Percentiles rank a stretch among this genome's conserved stretches.
Evolutionary conservation across 495 filamentous ascomycete species (phyloP).

Genomic region (Lasiosphaeria miniovina): DNA sequence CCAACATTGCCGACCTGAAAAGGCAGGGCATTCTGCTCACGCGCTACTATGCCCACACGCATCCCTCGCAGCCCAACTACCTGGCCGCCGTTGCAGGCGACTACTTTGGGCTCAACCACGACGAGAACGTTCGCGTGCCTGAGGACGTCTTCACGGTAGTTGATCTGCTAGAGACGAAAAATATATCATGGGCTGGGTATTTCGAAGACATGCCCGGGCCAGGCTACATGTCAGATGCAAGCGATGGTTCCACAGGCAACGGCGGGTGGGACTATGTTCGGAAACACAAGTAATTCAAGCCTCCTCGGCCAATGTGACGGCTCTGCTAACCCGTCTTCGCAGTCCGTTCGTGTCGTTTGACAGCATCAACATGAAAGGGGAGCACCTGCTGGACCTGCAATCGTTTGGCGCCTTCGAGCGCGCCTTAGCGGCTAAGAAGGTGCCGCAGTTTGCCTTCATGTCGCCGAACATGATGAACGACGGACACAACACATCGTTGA

Average conservation of each 20-base stretch:
- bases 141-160: constrained; percentile 65
- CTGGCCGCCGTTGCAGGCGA: constrained; percentile 61
- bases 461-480: constrained; percentile 72
- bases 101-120: constrained; percentile 66
- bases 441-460: constrained; percentile 68
- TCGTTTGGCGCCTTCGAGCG: constrained; percentile 58
- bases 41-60: constrained; percentile 59
- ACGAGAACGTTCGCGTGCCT: constrained; percentile 57
- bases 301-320: background rate
- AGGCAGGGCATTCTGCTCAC: constrained; percentile 61
- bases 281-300: constrained; percentile 58
- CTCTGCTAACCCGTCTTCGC: constrained; percentile 13
- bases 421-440: constrained; percentile 50
- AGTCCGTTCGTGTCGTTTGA: constrained; percentile 52
- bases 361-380: constrained; percentile 48
- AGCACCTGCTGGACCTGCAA: constrained; percentile 55
- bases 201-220: constrained; percentile 64
- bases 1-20: constrained; percentile 53
- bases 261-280: constrained; percentile 62
- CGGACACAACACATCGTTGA: constrained; percentile 63
- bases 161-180: constrained; percentile 61
- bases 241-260: constrained; percentile 44
- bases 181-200: constrained; percentile 64
- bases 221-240: constrained; percentile 60
- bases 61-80: constrained; percentile 48